Percentiles rank a stretch among this genome's conserved stretches.
These are phyloP conservation scores for Gossypium gossypioides DNA, from an alignment of 441 rosid species.

Conservation along the genomic window DNA sequence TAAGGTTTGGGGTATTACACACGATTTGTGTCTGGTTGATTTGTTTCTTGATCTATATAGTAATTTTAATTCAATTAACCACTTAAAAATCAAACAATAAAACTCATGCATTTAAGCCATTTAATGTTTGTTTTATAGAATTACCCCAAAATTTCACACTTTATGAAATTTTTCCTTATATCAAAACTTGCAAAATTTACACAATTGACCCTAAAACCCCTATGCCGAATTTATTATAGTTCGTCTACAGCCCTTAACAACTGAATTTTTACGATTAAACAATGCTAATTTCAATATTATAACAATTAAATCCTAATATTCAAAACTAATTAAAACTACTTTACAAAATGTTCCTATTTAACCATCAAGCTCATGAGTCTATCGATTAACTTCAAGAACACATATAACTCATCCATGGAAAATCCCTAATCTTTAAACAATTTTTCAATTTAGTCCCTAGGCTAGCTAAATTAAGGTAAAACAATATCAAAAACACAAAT, in stretches of 20 bases:
- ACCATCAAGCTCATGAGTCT: background rate
- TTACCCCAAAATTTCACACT: background rate
- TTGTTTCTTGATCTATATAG: background rate
- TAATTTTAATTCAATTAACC: too few species aligned
- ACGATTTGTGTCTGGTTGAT: background rate
- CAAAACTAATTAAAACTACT: background rate
- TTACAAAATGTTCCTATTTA: background rate
- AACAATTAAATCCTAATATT: background rate
- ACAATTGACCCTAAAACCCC: background rate
- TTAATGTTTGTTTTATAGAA: background rate
- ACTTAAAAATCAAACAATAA: too few species aligned
- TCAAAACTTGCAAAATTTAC: background rate
- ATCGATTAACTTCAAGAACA: background rate
- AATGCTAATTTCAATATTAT: too few species aligned
- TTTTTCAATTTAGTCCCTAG: background rate
- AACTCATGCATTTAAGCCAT: background rate
- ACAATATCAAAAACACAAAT: too few species aligned
- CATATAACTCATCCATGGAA: background rate
- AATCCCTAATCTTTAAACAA: background rate
- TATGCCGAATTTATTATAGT: background rate
- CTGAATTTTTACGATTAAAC: too few species aligned
- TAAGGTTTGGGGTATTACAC: background rate
- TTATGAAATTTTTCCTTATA: background rate
- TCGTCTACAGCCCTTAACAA: background rate
- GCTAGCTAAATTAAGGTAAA: too few species aligned